Percentiles rank a stretch among this genome's conserved stretches.
These are phyloP conservation scores for Abelmoschus esculentus DNA, from an alignment of 345 rosid species.

Conservation along the genomic window DNA sequence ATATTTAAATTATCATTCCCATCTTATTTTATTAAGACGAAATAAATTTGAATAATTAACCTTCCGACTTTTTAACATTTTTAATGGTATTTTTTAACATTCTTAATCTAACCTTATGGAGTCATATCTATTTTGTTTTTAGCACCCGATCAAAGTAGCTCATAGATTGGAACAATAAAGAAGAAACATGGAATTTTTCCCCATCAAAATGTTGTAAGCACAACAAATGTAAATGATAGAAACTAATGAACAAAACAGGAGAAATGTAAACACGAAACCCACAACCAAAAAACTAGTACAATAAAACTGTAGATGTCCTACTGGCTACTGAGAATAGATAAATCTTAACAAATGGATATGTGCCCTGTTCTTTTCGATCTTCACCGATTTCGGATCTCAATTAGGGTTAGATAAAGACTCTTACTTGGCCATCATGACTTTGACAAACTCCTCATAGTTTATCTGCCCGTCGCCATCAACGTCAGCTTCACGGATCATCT, in stretches of 20 bases:
- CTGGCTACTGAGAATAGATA: background rate
- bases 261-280: background rate
- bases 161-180: no score
- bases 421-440: background rate
- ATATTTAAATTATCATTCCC: no score
- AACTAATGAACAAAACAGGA: conserved; percentile 5
- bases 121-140: no score
- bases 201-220: no score
- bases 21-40: no score
- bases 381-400: background rate
- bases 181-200: no score
- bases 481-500: background rate
- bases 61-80: no score
- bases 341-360: background rate
- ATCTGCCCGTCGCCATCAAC: background rate
- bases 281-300: background rate
- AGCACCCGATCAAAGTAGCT: no score
- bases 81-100: no score
- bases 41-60: no score
- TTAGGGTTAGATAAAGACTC: background rate
- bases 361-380: background rate
- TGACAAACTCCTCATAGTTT: background rate
- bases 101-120: no score
- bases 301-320: background rate
- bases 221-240: background rate